Percentiles rank a stretch among this genome's conserved stretches.
Evolutionary conservation across 1,284 basidiomycete species (phyloP).

Genomic region (Sporisorium scitamineum): DNA sequence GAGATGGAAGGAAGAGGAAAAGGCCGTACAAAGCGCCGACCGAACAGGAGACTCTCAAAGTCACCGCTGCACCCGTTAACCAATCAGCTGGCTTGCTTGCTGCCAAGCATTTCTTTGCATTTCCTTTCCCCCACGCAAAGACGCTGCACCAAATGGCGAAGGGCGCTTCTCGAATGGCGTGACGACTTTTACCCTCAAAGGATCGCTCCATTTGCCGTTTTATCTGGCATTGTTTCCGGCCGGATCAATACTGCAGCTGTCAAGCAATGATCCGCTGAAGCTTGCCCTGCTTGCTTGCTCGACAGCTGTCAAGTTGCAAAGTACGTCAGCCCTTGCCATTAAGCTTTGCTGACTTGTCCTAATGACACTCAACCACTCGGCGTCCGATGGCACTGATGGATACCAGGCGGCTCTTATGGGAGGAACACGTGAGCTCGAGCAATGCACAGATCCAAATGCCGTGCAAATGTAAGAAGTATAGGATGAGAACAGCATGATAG

Average conservation of each 20-base stretch:
- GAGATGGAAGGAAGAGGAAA: neutral
- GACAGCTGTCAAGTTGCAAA: conserved; percentile 3
- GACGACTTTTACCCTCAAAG: neutral
- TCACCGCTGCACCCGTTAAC: neutral
- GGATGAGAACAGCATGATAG: neutral
- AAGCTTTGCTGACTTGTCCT: too few species aligned
- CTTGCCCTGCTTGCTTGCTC: neutral
- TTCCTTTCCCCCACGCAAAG: neutral
- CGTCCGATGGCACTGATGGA: too few species aligned
- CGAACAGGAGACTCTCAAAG: too few species aligned
- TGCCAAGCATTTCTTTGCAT: neutral
- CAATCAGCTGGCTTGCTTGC: neutral
- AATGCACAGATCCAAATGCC: neutral
- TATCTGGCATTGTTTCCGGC: neutral
- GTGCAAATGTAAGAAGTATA: neutral
- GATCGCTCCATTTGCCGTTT: neutral
- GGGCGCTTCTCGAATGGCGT: neutral
- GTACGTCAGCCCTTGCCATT: neutral
- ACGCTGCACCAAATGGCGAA: neutral
- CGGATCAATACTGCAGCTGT: conserved; percentile 3
- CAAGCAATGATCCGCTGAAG: neutral
- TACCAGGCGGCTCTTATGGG: neutral
- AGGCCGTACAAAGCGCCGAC: conserved; percentile 18
- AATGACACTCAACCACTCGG: too few species aligned
- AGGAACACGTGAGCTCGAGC: neutral